A percentile compares a stretch with the other conserved stretches of the same genome.
phyloP scores from a whole-genome alignment of 2,329 filamentous ascomycete genomes.

The Colletotrichum sojae region DNA sequence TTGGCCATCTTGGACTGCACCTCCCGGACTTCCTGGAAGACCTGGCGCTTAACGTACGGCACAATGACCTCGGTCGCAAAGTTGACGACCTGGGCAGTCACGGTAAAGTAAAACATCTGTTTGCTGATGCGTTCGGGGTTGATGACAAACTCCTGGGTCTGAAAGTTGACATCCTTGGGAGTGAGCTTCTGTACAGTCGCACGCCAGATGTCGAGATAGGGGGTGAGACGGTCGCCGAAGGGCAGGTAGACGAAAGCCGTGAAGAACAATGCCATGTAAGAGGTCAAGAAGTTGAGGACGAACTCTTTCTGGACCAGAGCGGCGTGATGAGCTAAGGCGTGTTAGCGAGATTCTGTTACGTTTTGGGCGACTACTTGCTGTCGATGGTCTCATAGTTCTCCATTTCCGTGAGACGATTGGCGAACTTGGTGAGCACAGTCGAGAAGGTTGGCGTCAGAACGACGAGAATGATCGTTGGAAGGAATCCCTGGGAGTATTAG shows the following conservation, averaged over 20 bases:
- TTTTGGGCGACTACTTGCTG: slow-evolving; percentile 53
- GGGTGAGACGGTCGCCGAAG: slow-evolving; percentile 86
- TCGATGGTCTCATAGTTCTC: slow-evolving; percentile 96
- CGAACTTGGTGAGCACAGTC: slow-evolving; percentile 80
- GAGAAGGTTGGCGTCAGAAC: slow-evolving; percentile 84
- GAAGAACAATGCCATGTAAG: slow-evolving; percentile 91
- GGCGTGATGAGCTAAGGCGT: slow-evolving; percentile 76
- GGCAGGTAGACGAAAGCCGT: slow-evolving; percentile 96
- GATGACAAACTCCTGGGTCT: slow-evolving; percentile 79
- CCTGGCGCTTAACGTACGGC: slow-evolving; percentile 85
- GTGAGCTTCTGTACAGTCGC: slow-evolving; percentile 81
- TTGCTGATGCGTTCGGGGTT: slow-evolving; percentile 87
- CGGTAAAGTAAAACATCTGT: slow-evolving; percentile 96
- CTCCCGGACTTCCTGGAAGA: slow-evolving; percentile 84
- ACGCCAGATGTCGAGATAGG: slow-evolving; percentile 87
- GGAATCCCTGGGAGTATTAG: slow-evolving; percentile 73
- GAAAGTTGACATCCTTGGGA: slow-evolving; percentile 79
- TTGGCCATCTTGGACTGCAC: slow-evolving; percentile 73
- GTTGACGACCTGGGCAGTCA: slow-evolving; percentile 93
- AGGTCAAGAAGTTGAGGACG: slow-evolving; percentile 96
- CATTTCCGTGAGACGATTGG: slow-evolving; percentile 81
- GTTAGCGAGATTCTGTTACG: slow-evolving; percentile 32
- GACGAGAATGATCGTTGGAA: slow-evolving; percentile 91
- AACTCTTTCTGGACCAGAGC: slow-evolving; percentile 94
- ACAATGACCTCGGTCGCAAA: slow-evolving; percentile 88